Evolutionary conservation across 768 basidiomycete species (phyloP).

Genomic region (Tephrocybe sp.): DNA sequence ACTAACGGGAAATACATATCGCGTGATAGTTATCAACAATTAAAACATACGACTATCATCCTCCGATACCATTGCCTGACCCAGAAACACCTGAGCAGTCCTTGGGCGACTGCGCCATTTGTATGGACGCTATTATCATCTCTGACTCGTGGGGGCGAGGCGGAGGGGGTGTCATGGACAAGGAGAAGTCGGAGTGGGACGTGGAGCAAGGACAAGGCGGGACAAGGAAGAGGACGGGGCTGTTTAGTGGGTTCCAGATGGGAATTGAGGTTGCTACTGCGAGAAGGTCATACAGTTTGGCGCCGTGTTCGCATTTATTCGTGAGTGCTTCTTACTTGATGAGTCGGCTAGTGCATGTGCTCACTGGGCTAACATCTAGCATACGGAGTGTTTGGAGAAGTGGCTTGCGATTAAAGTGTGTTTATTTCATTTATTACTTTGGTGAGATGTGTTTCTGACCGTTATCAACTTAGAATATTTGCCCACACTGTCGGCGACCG

Average conservation of each 20-base stretch:
- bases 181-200: constrained; percentile 18
- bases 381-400: constrained; percentile 85
- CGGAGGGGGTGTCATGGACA: constrained; percentile 33
- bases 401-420: constrained; percentile 76
- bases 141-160: constrained; percentile 38
- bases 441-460: constrained; percentile 2
- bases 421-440: background rate
- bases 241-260: constrained; percentile 43
- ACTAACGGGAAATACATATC: background rate
- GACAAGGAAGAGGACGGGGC: constrained; percentile 27
- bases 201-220: constrained; percentile 22
- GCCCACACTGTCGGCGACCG: constrained; percentile 85
- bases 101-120: constrained; percentile 87
- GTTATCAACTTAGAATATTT: constrained; percentile 62
- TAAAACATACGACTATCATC: constrained; percentile 84
- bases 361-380: constrained; percentile 37
- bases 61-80: constrained; percentile 67
- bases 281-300: constrained; percentile 75
- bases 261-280: constrained; percentile 41
- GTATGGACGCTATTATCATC: constrained; percentile 81
- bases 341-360: background rate
- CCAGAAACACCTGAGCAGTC: constrained; percentile 73
- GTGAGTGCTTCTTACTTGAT: constrained; percentile 39
- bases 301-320: constrained; percentile 88
- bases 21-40: constrained; percentile 49